Evolutionary conservation across 2,329 filamentous ascomycete species (phyloP).

Genomic region (Neofusicoccum parvum): DNA sequence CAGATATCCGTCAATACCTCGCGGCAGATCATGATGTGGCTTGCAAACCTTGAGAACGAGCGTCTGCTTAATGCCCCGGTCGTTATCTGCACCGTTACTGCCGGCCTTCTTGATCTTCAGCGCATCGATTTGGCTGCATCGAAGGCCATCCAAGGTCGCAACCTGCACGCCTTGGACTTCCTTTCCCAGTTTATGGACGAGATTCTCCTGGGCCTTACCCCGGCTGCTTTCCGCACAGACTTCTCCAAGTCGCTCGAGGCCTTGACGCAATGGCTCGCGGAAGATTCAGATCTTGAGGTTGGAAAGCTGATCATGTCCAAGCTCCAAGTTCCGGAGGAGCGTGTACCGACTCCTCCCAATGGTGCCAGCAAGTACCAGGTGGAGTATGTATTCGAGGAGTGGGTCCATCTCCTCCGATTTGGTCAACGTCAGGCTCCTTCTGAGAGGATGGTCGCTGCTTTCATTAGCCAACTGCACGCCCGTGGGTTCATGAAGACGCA

Average conservation of each 20-base stretch:
- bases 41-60: constrained; percentile 55
- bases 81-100: constrained; percentile 62
- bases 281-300: constrained; percentile 66
- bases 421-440: constrained; percentile 67
- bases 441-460: constrained; percentile 71
- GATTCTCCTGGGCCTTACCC: constrained; percentile 75
- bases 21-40: constrained; percentile 54
- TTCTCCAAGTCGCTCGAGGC: constrained; percentile 81
- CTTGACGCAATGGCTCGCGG: constrained; percentile 77
- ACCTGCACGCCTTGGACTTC: constrained; percentile 73
- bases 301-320: constrained; percentile 73
- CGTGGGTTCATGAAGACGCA: constrained; percentile 71
- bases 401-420: constrained; percentile 70
- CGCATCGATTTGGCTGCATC: constrained; percentile 66
- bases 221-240: constrained; percentile 78
- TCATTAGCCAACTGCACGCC: constrained; percentile 81
- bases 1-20: constrained; percentile 61
- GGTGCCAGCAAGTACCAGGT: constrained; percentile 75
- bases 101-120: constrained; percentile 62
- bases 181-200: constrained; percentile 79
- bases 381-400: constrained; percentile 95
- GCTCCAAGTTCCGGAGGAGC: constrained; percentile 55
- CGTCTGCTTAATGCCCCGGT: constrained; percentile 65
- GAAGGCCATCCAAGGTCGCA: constrained; percentile 70
- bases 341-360: constrained; percentile 58